Evolutionary conservation across 306 rosid genomes (phyloP).

Genomic region (Carpinus viminea): DNA sequence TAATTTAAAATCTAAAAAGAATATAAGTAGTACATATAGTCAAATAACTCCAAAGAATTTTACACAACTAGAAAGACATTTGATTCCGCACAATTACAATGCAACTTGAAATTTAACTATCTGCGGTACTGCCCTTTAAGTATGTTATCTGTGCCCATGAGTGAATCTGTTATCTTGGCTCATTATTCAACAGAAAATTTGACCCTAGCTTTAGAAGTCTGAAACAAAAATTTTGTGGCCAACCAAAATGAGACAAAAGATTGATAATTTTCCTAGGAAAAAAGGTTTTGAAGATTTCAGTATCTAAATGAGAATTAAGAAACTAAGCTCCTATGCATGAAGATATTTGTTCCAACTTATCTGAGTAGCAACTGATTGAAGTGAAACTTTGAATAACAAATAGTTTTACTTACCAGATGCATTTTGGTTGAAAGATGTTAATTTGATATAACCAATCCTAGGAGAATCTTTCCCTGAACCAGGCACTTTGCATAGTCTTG

Average conservation of each 20-base stretch:
- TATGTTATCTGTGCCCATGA: not conserved
- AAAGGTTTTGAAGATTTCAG: not conserved
- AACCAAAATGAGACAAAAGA: not conserved
- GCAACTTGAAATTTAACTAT: not conserved
- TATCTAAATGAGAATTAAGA: not conserved
- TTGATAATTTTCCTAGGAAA: not conserved
- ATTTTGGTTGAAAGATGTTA: constrained; percentile 84
- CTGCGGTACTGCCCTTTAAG: not conserved
- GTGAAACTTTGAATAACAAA: constrained; percentile 3
- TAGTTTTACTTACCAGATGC: constrained; percentile 64
- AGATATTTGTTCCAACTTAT: not conserved
- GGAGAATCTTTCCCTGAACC: constrained; percentile 66
- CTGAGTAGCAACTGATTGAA: not conserved
- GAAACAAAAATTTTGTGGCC: not conserved
- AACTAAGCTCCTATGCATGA: not conserved
- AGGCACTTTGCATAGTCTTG: constrained; percentile 78
- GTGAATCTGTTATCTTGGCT: not conserved
- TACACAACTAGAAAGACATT: constrained; percentile 5
- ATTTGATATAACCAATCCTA: constrained; percentile 81
- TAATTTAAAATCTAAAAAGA: constrained; percentile 6
- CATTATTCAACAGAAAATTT: not conserved
- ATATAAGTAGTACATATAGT: constrained; percentile 2
- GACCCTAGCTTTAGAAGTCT: not conserved
- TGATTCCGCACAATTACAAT: not conserved
- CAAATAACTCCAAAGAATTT: constrained; percentile 11